These are phyloP conservation scores for Gentiana dahurica DNA, from an alignment of 257 asterid species.

Conservation along the genomic window DNA sequence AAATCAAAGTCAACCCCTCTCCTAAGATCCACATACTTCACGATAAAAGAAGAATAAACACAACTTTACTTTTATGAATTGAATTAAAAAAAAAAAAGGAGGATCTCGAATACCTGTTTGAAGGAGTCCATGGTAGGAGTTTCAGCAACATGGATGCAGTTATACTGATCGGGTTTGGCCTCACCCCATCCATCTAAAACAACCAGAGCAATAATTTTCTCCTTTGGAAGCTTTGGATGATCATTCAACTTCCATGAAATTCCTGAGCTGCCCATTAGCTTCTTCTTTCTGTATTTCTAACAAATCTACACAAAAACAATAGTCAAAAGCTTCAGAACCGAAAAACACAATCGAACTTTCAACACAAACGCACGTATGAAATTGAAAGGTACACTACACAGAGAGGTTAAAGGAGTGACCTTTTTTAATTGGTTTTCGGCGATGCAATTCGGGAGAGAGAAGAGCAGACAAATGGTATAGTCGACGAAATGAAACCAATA, in stretches of 20 bases:
- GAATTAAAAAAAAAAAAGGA: neutral
- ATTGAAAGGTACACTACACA: no score
- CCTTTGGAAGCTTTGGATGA: conserved; percentile 69
- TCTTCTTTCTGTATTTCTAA: neutral
- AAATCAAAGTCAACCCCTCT: neutral
- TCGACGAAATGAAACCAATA: no score
- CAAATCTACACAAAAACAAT: neutral
- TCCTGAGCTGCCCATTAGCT: conserved; percentile 43
- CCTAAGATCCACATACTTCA: neutral
- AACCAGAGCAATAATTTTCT: conserved; percentile 55
- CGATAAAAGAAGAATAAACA: neutral
- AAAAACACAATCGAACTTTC: no score
- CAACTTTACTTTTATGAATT: neutral
- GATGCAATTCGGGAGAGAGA: no score
- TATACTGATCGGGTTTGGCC: conserved; percentile 53
- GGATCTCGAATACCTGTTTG: conserved; percentile 29
- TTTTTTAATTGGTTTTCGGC: no score
- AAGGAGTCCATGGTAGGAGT: conserved; percentile 94
- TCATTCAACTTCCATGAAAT: conserved; percentile 68
- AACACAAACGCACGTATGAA: no score
- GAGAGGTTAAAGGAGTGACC: no score
- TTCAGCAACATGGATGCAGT: conserved; percentile 70
- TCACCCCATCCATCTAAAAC: conserved; percentile 96
- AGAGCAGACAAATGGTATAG: no score
- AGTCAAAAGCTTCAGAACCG: no score